Evolutionary conservation across 805 yeast genomes (phyloP).

Genomic region (Debaryomyces maramus): DNA sequence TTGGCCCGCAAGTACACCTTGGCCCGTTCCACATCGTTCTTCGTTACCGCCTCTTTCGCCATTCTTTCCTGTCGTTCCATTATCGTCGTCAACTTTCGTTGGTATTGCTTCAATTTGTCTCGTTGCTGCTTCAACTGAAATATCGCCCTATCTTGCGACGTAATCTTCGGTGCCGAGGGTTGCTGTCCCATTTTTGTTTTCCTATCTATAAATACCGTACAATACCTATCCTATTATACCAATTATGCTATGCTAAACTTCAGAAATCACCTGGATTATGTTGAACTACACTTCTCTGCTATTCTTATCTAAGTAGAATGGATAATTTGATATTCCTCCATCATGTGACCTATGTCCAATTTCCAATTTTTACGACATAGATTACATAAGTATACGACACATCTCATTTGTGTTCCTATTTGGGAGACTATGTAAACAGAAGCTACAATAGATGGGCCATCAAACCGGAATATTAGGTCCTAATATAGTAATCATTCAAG

Average conservation of each 20-base stretch:
- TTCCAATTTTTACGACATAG: not conserved
- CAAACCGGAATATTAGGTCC: not conserved
- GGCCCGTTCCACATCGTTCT: constrained; percentile 60
- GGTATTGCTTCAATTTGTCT: constrained; percentile 78
- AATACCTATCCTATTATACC: no score
- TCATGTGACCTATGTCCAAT: not conserved
- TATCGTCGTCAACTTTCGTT: constrained; percentile 54
- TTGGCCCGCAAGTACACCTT: constrained; percentile 69
- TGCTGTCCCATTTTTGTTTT: constrained; percentile 45
- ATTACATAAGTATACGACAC: not conserved
- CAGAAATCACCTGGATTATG: no score
- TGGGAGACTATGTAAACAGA: constrained; percentile 10
- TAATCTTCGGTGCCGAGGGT: constrained; percentile 57
- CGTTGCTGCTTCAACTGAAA: constrained; percentile 85
- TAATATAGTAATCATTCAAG: not conserved
- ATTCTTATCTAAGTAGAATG: no score
- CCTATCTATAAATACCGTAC: no score
- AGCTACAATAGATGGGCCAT: constrained; percentile 1
- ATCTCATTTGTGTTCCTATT: constrained; percentile 12
- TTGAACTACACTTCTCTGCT: no score
- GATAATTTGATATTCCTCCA: no score
- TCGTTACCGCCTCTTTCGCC: constrained; percentile 55
- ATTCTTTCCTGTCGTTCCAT: constrained; percentile 60
- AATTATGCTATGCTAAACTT: no score
- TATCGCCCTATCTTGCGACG: constrained; percentile 83